A percentile compares a stretch with the other conserved stretches of the same genome.
phyloP scores from a whole-genome alignment of 176 grass and related monocot genomes.

The Zizania latifolia region DNA sequence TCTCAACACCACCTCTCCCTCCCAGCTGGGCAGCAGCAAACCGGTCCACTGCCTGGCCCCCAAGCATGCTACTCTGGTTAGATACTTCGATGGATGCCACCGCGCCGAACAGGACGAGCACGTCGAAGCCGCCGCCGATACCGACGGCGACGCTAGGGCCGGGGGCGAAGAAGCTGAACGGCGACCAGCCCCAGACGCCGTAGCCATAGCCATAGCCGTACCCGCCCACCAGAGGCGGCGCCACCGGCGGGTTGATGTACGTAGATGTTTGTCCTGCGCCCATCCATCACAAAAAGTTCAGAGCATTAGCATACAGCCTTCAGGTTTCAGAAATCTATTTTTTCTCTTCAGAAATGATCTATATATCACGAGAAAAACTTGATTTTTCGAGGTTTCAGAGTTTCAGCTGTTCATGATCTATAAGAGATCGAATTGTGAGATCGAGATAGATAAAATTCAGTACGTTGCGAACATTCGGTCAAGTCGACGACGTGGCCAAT shows the following conservation, averaged over 20 bases:
- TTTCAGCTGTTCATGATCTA: neutral
- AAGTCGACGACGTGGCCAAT: too few relatives aligned
- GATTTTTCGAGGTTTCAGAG: neutral
- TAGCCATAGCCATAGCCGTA: conserved; percentile 72
- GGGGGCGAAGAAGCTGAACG: conserved; percentile 78
- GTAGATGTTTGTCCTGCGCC: conserved; percentile 89
- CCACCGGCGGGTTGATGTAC: conserved; percentile 72
- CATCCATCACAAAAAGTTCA: neutral
- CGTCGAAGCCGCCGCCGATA: conserved; percentile 74
- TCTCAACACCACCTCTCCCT: too few relatives aligned
- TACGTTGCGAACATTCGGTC: neutral
- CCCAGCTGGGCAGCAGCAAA: too few relatives aligned
- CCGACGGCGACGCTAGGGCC: conserved; percentile 72
- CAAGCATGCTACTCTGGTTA: too few relatives aligned
- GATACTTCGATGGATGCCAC: conserved; percentile 43
- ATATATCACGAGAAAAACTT: neutral
- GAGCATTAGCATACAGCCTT: neutral
- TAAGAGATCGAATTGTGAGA: neutral
- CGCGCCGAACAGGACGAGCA: conserved; percentile 58
- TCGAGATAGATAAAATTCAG: neutral
- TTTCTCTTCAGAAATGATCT: too few relatives aligned
- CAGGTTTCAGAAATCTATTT: neutral
- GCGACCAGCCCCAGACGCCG: conserved; percentile 68
- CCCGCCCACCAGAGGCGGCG: conserved; percentile 64
- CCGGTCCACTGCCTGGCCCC: too few relatives aligned